phyloP scores from a whole-genome alignment of 768 basidiomycete species.

The Epithele typhae region DNA sequence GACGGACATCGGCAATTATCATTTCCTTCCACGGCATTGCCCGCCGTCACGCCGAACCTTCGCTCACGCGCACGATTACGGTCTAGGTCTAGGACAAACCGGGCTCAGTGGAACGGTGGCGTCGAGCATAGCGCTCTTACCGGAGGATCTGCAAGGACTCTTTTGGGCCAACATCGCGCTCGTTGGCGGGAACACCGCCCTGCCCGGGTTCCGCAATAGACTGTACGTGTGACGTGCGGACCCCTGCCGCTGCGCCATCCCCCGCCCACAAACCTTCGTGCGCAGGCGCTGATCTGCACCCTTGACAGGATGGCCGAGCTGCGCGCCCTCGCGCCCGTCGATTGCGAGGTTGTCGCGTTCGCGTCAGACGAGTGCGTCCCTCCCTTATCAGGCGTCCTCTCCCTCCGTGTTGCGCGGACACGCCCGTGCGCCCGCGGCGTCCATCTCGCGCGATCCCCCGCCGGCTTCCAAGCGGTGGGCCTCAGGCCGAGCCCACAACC shows the following conservation, averaged over 20 bases:
- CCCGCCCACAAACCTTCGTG: too few species aligned
- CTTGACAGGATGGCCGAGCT: constrained; percentile 63
- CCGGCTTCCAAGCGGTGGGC: too few species aligned
- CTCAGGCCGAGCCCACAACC: too few species aligned
- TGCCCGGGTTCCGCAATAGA: constrained; percentile 69
- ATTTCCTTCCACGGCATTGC: background rate
- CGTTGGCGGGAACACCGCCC: constrained; percentile 77
- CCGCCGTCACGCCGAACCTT: constrained; percentile 1
- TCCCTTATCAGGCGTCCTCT: background rate
- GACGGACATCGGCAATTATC: constrained; percentile 70
- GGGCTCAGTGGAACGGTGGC: constrained; percentile 78
- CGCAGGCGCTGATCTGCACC: background rate
- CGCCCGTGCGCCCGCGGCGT: too few species aligned
- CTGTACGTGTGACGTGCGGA: constrained; percentile 42
- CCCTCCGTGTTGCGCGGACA: background rate
- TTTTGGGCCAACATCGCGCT: constrained; percentile 94
- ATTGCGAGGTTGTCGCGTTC: constrained; percentile 71
- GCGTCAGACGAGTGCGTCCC: constrained; percentile 66
- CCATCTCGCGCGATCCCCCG: too few species aligned
- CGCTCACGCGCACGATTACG: constrained; percentile 4
- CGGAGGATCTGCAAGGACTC: constrained; percentile 82
- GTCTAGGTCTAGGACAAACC: constrained; percentile 69
- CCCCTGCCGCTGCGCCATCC: background rate
- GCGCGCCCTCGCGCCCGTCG: constrained; percentile 75
- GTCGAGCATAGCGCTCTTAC: constrained; percentile 68